Evolutionary conservation across 78 protist species (phyloP), one percentile per base, ranked within the genome.

Genomic region (Emiliania huxleyi): DNA sequence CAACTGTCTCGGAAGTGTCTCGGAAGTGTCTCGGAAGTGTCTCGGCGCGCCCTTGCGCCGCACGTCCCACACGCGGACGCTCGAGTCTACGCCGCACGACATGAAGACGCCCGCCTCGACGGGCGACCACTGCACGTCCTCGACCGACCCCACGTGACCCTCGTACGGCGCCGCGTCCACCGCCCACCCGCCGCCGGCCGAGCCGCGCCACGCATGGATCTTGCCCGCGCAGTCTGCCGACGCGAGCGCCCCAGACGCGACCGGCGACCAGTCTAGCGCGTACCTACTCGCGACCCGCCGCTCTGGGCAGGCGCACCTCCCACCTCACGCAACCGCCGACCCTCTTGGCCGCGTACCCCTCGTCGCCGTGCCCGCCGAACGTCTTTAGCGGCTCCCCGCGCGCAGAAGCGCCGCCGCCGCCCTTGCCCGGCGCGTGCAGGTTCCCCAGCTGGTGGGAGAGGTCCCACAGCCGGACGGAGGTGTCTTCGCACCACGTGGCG

Each of bases 41-140:
- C n/a, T n/a, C 25, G 93, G 69, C 43, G 91, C 93, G 11, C 0
- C 5, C 48, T 87, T 90, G 69, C 44, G 22, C 44, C 98, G 87
- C 43, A 77, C 87, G 62, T 97, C 98, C 98, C 98, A 97, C 1
- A 97, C 75, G 44, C 92, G 45, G 25, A 97, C 73, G 38, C 97
- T 94, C 85, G 84, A 23, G 87, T 97, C 98, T 0, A 37, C 56
- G 8, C 96, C 93, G 94, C 95, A 85, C 55, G 96, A 93, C 38
- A 97, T 96, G 49, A 97, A 91, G 22, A 97, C 98, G 23, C 18
- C 37, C 46, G 89, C 91, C 91, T 97, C 98, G 33, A 69, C 73
- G 23, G 99, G 98, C 8, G 93, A 71, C 98, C 98, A 98, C 56
- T 94, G 95, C 15, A 98, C 29, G 88, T 98, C 99, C 88, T 98